Conservation (phyloP, 2,329 filamentous ascomycete species). For the Ophiostoma quercus region DNA sequence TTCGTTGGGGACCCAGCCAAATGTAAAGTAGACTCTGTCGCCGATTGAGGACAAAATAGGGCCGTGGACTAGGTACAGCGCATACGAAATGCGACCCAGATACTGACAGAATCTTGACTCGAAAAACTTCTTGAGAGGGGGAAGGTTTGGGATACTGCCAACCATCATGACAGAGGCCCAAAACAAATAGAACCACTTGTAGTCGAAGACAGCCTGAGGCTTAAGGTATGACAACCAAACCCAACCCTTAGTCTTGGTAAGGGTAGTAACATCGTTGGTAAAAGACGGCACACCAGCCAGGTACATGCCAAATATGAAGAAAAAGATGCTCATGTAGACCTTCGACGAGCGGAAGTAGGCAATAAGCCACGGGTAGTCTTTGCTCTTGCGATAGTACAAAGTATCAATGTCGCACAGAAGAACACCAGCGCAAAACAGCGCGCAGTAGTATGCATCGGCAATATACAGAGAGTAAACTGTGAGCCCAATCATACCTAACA, state of each 20-base stretch:
- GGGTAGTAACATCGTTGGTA: constrained; percentile 42
- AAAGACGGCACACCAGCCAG: constrained; percentile 57
- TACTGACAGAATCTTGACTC: constrained; percentile 56
- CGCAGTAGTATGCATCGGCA: constrained; percentile 57
- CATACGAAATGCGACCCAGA: constrained; percentile 57
- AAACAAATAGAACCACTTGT: constrained; percentile 64
- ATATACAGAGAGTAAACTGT: constrained; percentile 64
- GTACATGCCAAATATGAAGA: constrained; percentile 50
- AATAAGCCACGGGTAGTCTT: constrained; percentile 49
- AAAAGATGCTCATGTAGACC: constrained; percentile 45
- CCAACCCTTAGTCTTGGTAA: constrained; percentile 56
- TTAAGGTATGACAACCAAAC: constrained; percentile 56
- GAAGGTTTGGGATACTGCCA: constrained; percentile 51
- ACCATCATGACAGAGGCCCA: constrained; percentile 55
- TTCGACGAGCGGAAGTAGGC: constrained; percentile 44
- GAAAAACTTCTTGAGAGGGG: constrained; percentile 54
- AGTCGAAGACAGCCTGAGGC: constrained; percentile 60
- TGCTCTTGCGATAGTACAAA: constrained; percentile 39
- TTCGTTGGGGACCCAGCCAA: constrained; percentile 47
- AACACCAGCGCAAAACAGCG: constrained; percentile 58
- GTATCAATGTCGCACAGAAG: constrained; percentile 57
- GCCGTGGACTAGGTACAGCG: constrained; percentile 60
- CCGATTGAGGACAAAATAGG: constrained; percentile 56
- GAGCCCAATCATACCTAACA: constrained; percentile 49
- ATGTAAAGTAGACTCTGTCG: constrained; percentile 58